Evolutionary conservation across 306 rosid genomes (phyloP), one percentile per base, ranked within the genome.

Genomic region (Trichosanthes truncata): DNA sequence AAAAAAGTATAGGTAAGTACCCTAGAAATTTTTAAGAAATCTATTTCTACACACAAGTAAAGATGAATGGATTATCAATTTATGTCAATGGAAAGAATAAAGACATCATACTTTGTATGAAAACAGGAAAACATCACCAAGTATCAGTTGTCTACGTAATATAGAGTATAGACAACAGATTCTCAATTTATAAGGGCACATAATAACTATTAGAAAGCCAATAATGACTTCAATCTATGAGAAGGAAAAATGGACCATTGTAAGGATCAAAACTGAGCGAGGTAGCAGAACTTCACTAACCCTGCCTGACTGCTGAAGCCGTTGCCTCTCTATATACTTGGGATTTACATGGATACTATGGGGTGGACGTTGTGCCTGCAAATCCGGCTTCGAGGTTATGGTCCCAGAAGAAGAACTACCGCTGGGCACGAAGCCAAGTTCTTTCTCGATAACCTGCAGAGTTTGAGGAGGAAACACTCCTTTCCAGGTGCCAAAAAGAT

Each of bases 401-500:
- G 86, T 75, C 57, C 74, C 82, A 26, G 93, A 84, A 55, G 97
- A 81, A 14, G 93, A 84, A 57, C 91, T 91, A 84, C 86, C 84
- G 0, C 87, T 67, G 10, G 91, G 75, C 76, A 82, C 62, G 77
- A 94, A 92, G 76, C 93, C 91, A 59, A 94, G 90, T 87, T 92
- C 98, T 83, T 88, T 90, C 86, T 92, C 98, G 26, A 94, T 94
- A 76, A 69, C 67, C 82, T 86, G 93, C 77, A 94, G 94, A 77
- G 97, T 46, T 82, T 87, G 98, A 80, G 80, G 87, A 84, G 98
- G 96, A 82, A 94, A 92, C 74, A 92, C 96, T 66, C 96, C 97
- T 83, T 84, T 92, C 98, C 98, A 94, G 43, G 98, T 94, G 82
- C 98, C 98, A 88, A 94, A 94, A 79, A 94, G 96, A 88, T 94